Evolutionary conservation across 2,329 filamentous ascomycete species (phyloP).

Genomic region (Phaeoacremonium minimum): DNA sequence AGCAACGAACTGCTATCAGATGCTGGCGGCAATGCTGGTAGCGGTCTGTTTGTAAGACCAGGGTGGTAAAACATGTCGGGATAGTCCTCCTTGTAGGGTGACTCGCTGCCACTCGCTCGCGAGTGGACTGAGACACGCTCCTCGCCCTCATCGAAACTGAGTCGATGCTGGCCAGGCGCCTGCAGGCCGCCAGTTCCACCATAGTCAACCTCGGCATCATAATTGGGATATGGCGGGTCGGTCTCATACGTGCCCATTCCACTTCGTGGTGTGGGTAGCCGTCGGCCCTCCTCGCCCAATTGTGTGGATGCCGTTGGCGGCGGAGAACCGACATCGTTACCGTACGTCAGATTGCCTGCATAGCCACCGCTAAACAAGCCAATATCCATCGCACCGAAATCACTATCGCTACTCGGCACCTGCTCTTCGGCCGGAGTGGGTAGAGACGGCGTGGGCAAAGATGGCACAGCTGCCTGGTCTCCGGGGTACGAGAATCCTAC

Average conservation of each 20-base stretch:
- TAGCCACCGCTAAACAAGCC: conserved; percentile 71
- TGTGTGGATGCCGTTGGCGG: conserved; percentile 31
- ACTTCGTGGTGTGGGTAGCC: conserved; percentile 41
- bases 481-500: conserved; percentile 45
- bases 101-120: conserved; percentile 58
- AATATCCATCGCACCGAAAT: conserved; percentile 69
- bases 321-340: conserved; percentile 37
- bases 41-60: conserved; percentile 64
- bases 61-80: conserved; percentile 94
- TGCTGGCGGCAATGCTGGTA: conserved; percentile 56
- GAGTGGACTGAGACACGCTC: conserved; percentile 61
- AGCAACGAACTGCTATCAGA: conserved; percentile 57
- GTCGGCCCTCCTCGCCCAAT: conserved; percentile 39
- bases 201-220: conserved; percentile 74
- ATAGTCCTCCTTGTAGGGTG: conserved; percentile 66
- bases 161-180: conserved; percentile 65
- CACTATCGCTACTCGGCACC: conserved; percentile 59
- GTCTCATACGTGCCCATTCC: conserved; percentile 28
- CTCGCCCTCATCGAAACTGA: conserved; percentile 92
- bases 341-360: conserved; percentile 46
- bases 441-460: conserved; percentile 32
- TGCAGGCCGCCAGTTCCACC: conserved; percentile 86
- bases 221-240: conserved; percentile 35
- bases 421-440: conserved; percentile 46
- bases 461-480: conserved; percentile 19